Conservation (phyloP, 2,329 filamentous ascomycete genomes). For the Fusarium equiseti region DNA sequence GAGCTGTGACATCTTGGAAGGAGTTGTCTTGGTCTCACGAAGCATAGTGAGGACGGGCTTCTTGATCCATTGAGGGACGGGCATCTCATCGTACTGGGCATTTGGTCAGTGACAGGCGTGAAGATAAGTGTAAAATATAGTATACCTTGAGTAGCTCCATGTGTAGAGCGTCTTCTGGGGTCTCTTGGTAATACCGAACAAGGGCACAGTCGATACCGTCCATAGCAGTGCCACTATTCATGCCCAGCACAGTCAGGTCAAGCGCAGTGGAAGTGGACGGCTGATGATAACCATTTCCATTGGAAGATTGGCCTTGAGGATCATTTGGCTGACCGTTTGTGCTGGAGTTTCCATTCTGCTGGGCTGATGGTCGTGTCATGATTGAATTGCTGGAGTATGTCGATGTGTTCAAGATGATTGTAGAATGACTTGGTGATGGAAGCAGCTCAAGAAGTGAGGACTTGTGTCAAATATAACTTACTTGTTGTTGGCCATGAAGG, state of each 20-base stretch:
- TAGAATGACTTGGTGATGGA: too few relatives aligned
- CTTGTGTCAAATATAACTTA: too few relatives aligned
- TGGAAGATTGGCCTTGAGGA: not conserved
- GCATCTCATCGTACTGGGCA: constrained; percentile 63
- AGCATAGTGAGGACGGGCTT: constrained; percentile 68
- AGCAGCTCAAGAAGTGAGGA: too few relatives aligned
- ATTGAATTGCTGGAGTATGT: too few relatives aligned
- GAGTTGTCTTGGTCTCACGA: constrained; percentile 63
- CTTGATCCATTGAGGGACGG: constrained; percentile 66
- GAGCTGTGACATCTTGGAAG: constrained; percentile 65
- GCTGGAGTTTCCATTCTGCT: not conserved
- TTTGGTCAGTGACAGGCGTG: not conserved
- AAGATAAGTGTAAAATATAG: too few relatives aligned
- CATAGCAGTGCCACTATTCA: constrained; percentile 64
- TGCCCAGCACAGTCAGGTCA: constrained; percentile 64
- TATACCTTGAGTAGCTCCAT: constrained; percentile 57
- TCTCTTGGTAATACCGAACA: constrained; percentile 65
- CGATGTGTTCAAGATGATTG: too few relatives aligned
- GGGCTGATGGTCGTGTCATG: not conserved
- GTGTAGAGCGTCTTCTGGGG: constrained; percentile 63
- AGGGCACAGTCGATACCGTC: constrained; percentile 69
- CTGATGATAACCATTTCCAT: not conserved
- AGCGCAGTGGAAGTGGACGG: constrained; percentile 42
- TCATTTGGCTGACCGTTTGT: not conserved
- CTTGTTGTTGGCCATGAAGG: too few relatives aligned